These are phyloP conservation scores for Volutella citrinella DNA, from an alignment of 2,329 filamentous ascomycete species.

Conservation along the genomic window DNA sequence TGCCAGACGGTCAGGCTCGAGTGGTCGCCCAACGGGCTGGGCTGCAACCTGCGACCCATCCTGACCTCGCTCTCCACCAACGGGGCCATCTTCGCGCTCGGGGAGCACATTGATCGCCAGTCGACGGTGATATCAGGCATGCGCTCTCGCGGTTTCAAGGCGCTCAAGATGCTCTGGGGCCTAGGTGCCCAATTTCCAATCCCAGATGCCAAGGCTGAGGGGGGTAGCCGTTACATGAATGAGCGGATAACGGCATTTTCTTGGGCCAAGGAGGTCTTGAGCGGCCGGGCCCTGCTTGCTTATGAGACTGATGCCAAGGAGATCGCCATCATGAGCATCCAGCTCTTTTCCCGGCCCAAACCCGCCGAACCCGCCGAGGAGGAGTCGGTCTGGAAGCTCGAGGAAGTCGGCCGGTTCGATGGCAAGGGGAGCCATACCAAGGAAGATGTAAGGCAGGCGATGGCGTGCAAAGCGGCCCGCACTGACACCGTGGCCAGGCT, in stretches of 20 bases:
- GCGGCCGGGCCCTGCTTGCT: slow-evolving; percentile 44
- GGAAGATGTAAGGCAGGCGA: slow-evolving; percentile 20
- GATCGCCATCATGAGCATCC: slow-evolving; percentile 49
- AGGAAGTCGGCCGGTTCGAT: slow-evolving; percentile 48
- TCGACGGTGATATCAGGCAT: slow-evolving; percentile 27
- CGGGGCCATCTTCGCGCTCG: slow-evolving; percentile 49
- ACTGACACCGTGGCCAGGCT: slow-evolving; percentile 22
- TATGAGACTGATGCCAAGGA: slow-evolving; percentile 51
- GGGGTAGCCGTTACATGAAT: slow-evolving; percentile 33
- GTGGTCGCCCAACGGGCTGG: slow-evolving; percentile 60
- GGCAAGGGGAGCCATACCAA: slow-evolving; percentile 43
- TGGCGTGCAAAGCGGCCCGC: neutral
- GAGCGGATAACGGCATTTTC: slow-evolving; percentile 50
- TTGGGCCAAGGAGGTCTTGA: slow-evolving; percentile 46
- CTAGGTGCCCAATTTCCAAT: slow-evolving; percentile 50
- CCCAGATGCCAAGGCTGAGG: slow-evolving; percentile 36
- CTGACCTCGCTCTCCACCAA: slow-evolving; percentile 49
- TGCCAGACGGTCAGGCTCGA: slow-evolving; percentile 52
- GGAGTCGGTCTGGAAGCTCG: slow-evolving; percentile 46
- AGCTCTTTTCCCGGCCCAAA: slow-evolving; percentile 30
- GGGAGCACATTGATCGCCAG: slow-evolving; percentile 39
- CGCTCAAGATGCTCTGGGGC: slow-evolving; percentile 55
- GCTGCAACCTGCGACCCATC: slow-evolving; percentile 50
- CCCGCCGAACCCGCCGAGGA: slow-evolving; percentile 14
- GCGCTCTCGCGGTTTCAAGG: slow-evolving; percentile 40